These are phyloP conservation scores for Botrytis fragariae DNA, from an alignment of 2,329 filamentous ascomycete species.

Conservation along the genomic window DNA sequence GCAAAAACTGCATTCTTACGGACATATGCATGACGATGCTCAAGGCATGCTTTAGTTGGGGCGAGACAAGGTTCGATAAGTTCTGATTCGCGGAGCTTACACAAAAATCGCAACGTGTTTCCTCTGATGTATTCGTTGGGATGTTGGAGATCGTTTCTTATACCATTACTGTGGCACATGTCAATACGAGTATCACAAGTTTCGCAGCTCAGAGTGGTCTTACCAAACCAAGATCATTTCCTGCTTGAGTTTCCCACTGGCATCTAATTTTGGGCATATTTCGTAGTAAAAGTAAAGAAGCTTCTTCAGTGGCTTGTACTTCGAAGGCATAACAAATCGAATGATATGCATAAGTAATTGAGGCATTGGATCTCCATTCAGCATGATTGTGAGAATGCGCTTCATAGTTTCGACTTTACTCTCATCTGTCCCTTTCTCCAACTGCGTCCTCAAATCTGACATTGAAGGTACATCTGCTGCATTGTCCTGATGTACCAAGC, in stretches of 20 bases:
- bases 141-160: constrained; percentile 94
- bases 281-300: constrained; percentile 99
- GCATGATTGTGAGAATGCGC: constrained; percentile 93
- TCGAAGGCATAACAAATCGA: constrained; percentile 98
- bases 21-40: constrained; percentile 95
- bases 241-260: constrained; percentile 92
- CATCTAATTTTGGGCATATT: constrained; percentile 94
- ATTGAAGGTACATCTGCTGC: constrained; percentile 85
- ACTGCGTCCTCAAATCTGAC: constrained; percentile 86
- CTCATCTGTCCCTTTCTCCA: constrained; percentile 93
- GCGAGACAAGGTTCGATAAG: constrained; percentile 94
- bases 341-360: constrained; percentile 99
- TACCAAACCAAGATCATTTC: constrained; percentile 99
- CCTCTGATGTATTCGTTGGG: constrained; percentile 98
- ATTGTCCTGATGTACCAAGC: constrained; percentile 97
- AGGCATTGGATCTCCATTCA: constrained; percentile 95
- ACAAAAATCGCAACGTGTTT: constrained; percentile 96
- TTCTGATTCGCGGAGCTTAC: constrained; percentile 92
- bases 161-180: constrained; percentile 73
- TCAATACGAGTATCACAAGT: not conserved
- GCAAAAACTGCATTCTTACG: constrained; percentile 98
- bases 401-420: constrained; percentile 95
- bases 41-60: constrained; percentile 85
- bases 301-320: constrained; percentile 95
- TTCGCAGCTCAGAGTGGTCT: constrained; percentile 29